Conservation (phyloP, 306 rosid genomes). For the Argentina anserina region DNA sequence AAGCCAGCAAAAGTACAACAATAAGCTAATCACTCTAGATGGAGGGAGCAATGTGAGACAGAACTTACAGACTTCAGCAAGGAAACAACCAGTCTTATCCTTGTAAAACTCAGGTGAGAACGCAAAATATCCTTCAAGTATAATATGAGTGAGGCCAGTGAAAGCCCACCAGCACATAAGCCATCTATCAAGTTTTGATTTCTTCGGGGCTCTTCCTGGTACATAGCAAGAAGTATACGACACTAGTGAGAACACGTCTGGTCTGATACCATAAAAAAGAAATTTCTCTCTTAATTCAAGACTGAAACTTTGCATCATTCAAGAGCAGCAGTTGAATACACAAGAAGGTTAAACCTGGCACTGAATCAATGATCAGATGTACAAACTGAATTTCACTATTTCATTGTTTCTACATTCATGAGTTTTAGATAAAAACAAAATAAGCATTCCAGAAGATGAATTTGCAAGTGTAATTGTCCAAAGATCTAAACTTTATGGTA, state of each 20-base stretch:
- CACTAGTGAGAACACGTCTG: slow-evolving; percentile 1
- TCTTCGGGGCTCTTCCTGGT: slow-evolving; percentile 57
- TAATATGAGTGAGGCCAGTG: slow-evolving; percentile 79
- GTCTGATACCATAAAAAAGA: neutral
- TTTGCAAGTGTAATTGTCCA: neutral
- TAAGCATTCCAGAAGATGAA: neutral
- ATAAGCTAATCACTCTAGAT: neutral
- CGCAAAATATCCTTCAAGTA: slow-evolving; percentile 80
- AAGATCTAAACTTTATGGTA: neutral
- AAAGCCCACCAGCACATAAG: slow-evolving; percentile 97
- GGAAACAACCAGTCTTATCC: slow-evolving; percentile 61
- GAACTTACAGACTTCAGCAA: slow-evolving; percentile 88
- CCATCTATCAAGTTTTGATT: slow-evolving; percentile 57
- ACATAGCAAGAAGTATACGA: slow-evolving; percentile 6
- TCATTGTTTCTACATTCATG: neutral
- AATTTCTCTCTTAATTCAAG: neutral
- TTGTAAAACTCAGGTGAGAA: slow-evolving; percentile 78
- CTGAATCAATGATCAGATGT: neutral
- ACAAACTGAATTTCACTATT: neutral
- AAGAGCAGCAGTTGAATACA: neutral
- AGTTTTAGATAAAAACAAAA: too few relatives aligned
- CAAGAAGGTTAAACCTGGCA: neutral
- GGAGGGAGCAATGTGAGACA: slow-evolving; percentile 1
- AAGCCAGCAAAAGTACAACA: neutral
- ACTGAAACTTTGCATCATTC: neutral